Base-by-base conservation (phyloP, 2,329 filamentous ascomycete species). In the Pseudogymnoascus sp. region DNA sequence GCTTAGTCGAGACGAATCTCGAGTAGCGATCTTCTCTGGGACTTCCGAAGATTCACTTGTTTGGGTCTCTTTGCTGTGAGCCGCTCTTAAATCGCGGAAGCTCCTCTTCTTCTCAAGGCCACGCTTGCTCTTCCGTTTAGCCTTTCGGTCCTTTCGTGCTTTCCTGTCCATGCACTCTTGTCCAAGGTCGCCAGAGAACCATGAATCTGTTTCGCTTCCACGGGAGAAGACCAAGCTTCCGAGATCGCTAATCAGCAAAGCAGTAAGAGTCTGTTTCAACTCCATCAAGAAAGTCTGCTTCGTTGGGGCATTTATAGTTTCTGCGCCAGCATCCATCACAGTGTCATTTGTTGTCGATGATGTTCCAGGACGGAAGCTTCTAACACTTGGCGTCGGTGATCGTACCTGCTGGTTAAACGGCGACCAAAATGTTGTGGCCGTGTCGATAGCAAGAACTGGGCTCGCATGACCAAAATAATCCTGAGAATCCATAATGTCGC, bases 201-300 rank as follows among this genome's bases (percentile, higher is more conserved):
- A 97, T 2, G 81, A 81, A 73, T 97, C 95, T 0, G 93, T 97
- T 77, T 99, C 95, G 43, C 92, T 96, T 2, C 95, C 95, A 12
- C 85, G 80, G 40, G 87, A 83, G 61, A 96, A 95, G 1, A 97
- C 88, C 31, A 91, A 84, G 41, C 88, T 92, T 5, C 93, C 92
- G 3, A 97, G 80, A 72, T 99, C 95, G 59, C 93, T 97, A 25
- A 97, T 78, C 1, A 97, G 77, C 16, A 99, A 80, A 66, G 91
- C 93, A 1, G 88, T 93, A 40, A 97, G 77, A 0, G 87, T 89
- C 71, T 93, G 89, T 68, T 88, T 88, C 31, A 96, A 79, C 31
- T 91, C 88, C 6, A 84, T 80, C 61, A 96, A 78, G 74, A 97
- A 96, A n/a, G 81, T 82, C 2, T 84, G 80, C 76, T 95, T 96